These are phyloP conservation scores for Pilasporangium apinafurcum DNA, from an alignment of 352 stramenopile species.

Conservation along the genomic window DNA sequence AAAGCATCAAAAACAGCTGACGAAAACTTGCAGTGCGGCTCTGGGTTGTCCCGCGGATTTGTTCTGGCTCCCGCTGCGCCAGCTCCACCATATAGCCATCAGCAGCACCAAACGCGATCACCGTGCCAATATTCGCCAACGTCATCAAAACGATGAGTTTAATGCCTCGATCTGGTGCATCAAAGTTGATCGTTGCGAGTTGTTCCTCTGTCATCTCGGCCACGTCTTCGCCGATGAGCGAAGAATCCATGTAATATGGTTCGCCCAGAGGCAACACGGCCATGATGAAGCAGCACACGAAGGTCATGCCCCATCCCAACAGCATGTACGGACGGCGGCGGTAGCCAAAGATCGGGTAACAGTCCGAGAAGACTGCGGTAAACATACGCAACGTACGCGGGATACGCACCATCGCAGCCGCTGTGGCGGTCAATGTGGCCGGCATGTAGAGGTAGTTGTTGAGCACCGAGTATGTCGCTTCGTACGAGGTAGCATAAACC, in stretches of 20 bases:
- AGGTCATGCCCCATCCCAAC: slow-evolving; percentile 45
- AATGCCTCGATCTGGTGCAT: slow-evolving; percentile 26
- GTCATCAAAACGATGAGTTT: slow-evolving; percentile 53
- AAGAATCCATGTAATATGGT: slow-evolving; percentile 30
- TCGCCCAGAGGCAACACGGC: slow-evolving; percentile 35
- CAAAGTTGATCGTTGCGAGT: slow-evolving; percentile 36
- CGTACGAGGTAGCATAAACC: slow-evolving; percentile 26
- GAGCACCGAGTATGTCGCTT: slow-evolving; percentile 41
- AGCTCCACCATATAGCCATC: slow-evolving; percentile 51
- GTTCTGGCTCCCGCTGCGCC: slow-evolving; percentile 44
- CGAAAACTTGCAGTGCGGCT: slow-evolving; percentile 25
- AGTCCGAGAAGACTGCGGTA: slow-evolving; percentile 68
- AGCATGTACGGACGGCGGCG: slow-evolving; percentile 77
- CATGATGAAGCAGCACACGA: slow-evolving; percentile 36
- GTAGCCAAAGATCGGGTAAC: slow-evolving; percentile 73
- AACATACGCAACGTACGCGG: slow-evolving; percentile 43
- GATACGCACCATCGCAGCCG: slow-evolving; percentile 31
- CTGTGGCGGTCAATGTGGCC: slow-evolving; percentile 31
- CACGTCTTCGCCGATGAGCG: slow-evolving; percentile 15
- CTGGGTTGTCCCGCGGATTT: slow-evolving; percentile 40
- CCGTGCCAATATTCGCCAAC: slow-evolving; percentile 45
- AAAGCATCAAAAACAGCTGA: slow-evolving; percentile 26
- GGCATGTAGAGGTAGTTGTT: slow-evolving; percentile 65
- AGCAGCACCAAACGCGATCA: slow-evolving; percentile 39
- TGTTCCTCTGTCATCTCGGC: slow-evolving; percentile 28